phyloP scores from a whole-genome alignment of 495 filamentous ascomycete species.

The Neurospora pannonica region DNA sequence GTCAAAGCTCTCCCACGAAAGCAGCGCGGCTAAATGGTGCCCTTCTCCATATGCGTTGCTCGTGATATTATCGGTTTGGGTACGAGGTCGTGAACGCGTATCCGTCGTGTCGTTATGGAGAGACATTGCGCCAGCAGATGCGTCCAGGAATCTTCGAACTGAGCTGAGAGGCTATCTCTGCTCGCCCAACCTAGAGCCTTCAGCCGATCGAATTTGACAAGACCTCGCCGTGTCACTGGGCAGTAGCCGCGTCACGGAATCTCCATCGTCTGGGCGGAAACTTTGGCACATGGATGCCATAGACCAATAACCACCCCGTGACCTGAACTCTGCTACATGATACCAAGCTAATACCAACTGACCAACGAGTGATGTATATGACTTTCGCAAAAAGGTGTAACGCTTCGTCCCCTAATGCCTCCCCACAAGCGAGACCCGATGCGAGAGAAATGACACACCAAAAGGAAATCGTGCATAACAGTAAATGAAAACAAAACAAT shows the following conservation, averaged over 20 bases:
- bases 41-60: not conserved
- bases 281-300: not conserved
- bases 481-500: conserved; percentile 15
- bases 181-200: not conserved
- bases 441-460: conserved; percentile 19
- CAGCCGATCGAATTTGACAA: not conserved
- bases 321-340: not conserved
- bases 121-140: not conserved
- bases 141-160: not conserved
- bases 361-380: not conserved
- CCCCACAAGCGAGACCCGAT: conserved; percentile 33
- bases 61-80: not conserved
- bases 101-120: not conserved
- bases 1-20: not conserved
- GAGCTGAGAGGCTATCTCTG: not conserved
- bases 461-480: conserved; percentile 12
- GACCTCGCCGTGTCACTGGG: not conserved
- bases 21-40: not conserved
- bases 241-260: not conserved
- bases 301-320: not conserved
- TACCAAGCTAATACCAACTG: not conserved
- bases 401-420: conserved; percentile 28
- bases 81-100: not conserved
- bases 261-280: not conserved
- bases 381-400: not conserved